phyloP scores from a whole-genome alignment of 768 basidiomycete genomes.

The Saitozyma sp. region DNA sequence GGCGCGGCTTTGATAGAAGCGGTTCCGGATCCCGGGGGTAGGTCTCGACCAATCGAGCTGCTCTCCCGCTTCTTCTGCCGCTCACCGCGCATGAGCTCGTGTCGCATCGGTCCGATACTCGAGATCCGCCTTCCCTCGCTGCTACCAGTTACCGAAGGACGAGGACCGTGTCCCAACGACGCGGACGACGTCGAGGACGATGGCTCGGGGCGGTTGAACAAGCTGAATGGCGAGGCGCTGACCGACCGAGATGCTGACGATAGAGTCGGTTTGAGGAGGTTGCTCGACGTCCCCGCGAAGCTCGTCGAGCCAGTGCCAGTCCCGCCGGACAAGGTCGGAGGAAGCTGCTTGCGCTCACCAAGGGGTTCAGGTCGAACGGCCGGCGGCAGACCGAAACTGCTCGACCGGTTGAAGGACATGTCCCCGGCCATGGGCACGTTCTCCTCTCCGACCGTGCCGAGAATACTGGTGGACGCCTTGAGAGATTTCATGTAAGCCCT shows the following conservation, averaged over 20 bases:
- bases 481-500: not conserved
- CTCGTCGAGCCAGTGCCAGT: not conserved
- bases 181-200: not conserved
- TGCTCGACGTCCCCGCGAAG: constrained; percentile 3
- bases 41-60: too few species aligned
- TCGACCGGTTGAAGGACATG: not conserved
- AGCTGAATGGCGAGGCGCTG: constrained; percentile 1
- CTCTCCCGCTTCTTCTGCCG: too few species aligned
- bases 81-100: too few species aligned
- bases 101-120: constrained; percentile 10
- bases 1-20: too few species aligned
- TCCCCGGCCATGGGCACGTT: not conserved
- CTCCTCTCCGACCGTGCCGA: not conserved
- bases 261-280: not conserved
- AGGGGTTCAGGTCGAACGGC: not conserved
- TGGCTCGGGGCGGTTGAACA: not conserved
- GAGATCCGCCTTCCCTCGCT: not conserved
- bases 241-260: constrained; percentile 5
- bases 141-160: too few species aligned
- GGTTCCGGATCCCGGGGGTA: too few species aligned
- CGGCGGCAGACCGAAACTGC: not conserved
- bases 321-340: not conserved
- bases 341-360: not conserved
- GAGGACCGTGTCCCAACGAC: not conserved
- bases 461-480: not conserved